Conservation (phyloP, 2,329 filamentous ascomycete genomes). For the Chalaropsis ovoidea region DNA sequence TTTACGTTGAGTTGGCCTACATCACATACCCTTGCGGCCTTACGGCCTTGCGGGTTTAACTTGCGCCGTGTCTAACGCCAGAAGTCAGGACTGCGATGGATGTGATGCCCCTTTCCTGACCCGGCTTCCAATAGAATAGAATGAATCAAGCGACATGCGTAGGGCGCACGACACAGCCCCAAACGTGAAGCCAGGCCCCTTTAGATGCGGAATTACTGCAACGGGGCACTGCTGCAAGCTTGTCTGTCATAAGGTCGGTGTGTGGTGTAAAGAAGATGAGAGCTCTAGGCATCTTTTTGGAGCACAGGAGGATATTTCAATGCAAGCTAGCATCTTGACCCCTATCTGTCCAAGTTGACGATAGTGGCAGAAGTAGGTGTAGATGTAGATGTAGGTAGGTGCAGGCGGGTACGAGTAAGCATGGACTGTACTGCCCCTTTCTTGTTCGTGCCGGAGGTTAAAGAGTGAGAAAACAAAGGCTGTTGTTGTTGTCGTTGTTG, state of each 20-base stretch:
- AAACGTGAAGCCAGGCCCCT: background rate
- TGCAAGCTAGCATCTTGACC: background rate
- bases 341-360: background rate
- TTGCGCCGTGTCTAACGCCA: background rate
- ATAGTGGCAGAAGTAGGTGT: background rate
- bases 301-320: background rate
- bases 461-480: background rate
- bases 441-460: background rate
- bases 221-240: background rate
- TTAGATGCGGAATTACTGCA: background rate
- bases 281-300: background rate
- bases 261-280: background rate
- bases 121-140: background rate
- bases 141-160: background rate
- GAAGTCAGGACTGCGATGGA: background rate
- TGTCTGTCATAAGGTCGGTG: background rate
- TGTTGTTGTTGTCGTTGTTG: background rate
- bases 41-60: background rate
- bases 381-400: background rate
- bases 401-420: background rate
- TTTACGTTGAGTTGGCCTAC: background rate
- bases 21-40: background rate
- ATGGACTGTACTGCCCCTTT: background rate
- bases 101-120: background rate
- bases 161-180: slow-evolving; percentile 6